These are phyloP conservation scores for Raphanus sativus DNA, from an alignment of 345 rosid genomes.

Conservation along the genomic window DNA sequence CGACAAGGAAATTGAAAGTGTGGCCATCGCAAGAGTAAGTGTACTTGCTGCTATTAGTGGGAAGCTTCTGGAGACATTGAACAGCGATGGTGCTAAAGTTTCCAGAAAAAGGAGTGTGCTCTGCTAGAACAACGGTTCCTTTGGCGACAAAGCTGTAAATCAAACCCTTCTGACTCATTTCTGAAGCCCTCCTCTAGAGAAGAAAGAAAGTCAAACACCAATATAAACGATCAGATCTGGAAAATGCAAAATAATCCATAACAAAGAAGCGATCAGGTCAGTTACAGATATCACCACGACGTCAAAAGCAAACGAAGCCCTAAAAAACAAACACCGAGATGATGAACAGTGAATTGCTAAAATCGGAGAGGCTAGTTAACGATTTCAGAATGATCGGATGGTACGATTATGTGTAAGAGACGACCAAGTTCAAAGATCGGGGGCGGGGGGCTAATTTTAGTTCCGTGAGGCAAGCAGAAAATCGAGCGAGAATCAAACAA, in stretches of 20 bases:
- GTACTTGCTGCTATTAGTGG: constrained; percentile 90
- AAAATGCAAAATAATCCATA: background rate
- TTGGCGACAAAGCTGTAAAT: constrained; percentile 95
- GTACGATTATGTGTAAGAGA: background rate
- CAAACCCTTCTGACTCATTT: constrained; percentile 87
- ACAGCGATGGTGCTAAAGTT: constrained; percentile 98
- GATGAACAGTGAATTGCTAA: constrained; percentile 7
- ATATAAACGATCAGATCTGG: constrained; percentile 30
- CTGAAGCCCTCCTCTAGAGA: constrained; percentile 15
- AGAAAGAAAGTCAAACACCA: constrained; percentile 26
- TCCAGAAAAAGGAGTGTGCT: constrained; percentile 89
- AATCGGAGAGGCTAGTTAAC: background rate
- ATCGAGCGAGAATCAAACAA: constrained; percentile 14
- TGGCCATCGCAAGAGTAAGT: constrained; percentile 90
- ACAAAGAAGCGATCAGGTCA: background rate
- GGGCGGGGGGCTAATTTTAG: background rate
- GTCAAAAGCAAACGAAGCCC: constrained; percentile 9
- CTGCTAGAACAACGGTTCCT: constrained; percentile 90
- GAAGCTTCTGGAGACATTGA: constrained; percentile 94
- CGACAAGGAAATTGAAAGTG: constrained; percentile 85
- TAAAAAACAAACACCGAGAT: background rate
- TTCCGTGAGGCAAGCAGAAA: background rate
- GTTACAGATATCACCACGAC: background rate
- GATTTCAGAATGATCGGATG: background rate
- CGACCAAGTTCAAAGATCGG: constrained; percentile 21